Percentiles rank a stretch among this genome's conserved stretches.
Evolutionary conservation across 2,329 filamentous ascomycete genomes (phyloP).

Genomic region (Saccharata proteae): DNA sequence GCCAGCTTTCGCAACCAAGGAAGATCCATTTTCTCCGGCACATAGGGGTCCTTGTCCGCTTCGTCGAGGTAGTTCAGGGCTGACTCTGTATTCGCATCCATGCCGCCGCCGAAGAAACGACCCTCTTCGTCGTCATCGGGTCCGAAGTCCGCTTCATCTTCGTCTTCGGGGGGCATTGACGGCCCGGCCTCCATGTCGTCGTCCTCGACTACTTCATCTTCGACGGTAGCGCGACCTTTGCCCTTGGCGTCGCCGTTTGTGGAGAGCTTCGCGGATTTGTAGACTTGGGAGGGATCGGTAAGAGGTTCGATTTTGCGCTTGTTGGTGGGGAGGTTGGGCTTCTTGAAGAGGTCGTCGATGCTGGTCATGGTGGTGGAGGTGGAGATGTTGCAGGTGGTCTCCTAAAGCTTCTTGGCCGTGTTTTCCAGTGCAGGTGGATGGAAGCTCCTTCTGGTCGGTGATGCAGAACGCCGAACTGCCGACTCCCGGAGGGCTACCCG

Average conservation of each 20-base stretch:
- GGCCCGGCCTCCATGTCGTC: conserved; percentile 39
- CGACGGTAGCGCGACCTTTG: conserved; percentile 34
- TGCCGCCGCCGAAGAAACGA: conserved; percentile 87
- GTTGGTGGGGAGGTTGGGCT: conserved; percentile 33
- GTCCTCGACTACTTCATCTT: conserved; percentile 35
- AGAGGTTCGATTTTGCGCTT: conserved; percentile 50
- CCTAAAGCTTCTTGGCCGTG: neutral
- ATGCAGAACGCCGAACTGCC: neutral
- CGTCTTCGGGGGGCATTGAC: conserved; percentile 43
- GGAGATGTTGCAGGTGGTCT: neutral
- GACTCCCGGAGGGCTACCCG: no score
- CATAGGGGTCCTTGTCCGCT: conserved; percentile 41
- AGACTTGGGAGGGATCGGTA: conserved; percentile 44
- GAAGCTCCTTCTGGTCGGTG: neutral
- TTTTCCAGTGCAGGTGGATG: neutral
- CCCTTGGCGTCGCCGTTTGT: conserved; percentile 38
- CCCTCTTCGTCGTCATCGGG: conserved; percentile 71
- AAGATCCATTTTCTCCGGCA: conserved; percentile 66
- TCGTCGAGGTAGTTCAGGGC: conserved; percentile 72
- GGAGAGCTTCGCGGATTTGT: conserved; percentile 47
- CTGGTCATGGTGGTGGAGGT: conserved; percentile 36
- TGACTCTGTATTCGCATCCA: conserved; percentile 57
- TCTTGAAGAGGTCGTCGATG: conserved; percentile 53
- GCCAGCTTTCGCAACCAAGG: conserved; percentile 74
- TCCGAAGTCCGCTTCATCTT: conserved; percentile 42